These are phyloP conservation scores for Globisporangium iwayamae DNA, from an alignment of 352 stramenopile species.

Conservation along the genomic window DNA sequence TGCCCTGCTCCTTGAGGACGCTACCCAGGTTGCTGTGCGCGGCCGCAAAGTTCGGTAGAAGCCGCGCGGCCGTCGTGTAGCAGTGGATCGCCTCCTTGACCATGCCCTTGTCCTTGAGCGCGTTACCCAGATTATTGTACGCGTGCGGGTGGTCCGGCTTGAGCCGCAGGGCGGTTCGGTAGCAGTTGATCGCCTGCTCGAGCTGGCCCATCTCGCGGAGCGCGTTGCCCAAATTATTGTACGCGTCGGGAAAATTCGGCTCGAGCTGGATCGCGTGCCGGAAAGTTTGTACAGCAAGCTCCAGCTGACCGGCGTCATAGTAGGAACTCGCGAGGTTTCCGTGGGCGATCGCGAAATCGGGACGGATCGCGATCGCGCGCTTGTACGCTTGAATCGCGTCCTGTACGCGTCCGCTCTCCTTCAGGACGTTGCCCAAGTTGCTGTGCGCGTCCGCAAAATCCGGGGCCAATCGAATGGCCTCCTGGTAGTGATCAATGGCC, in stretches of 20 bases:
- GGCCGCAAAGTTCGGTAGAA: constrained; percentile 91
- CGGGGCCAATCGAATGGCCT: constrained; percentile 77
- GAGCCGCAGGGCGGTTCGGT: constrained; percentile 84
- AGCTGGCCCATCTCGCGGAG: constrained; percentile 82
- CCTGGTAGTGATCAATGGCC: constrained; percentile 84
- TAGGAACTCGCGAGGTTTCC: constrained; percentile 91
- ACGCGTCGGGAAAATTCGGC: constrained; percentile 91
- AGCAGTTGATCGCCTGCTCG: constrained; percentile 82
- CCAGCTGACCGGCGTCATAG: constrained; percentile 84
- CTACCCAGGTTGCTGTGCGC: constrained; percentile 93
- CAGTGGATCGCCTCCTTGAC: constrained; percentile 93
- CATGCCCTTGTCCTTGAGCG: constrained; percentile 90
- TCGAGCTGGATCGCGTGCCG: constrained; percentile 90
- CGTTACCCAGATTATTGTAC: constrained; percentile 94
- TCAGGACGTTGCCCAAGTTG: constrained; percentile 84
- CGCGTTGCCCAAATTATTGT: constrained; percentile 94
- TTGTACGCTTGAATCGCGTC: constrained; percentile 88
- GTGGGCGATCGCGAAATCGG: constrained; percentile 90
- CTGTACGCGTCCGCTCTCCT: constrained; percentile 61
- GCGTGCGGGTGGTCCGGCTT: constrained; percentile 92
- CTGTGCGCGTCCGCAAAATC: constrained; percentile 86
- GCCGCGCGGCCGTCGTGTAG: constrained; percentile 87
- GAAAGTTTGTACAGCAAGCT: constrained; percentile 85
- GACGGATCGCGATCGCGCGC: constrained; percentile 74
- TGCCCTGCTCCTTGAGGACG: constrained; percentile 93